Base-by-base conservation (phyloP, 176 grass and related monocot genomes). In the Avena insularis region DNA sequence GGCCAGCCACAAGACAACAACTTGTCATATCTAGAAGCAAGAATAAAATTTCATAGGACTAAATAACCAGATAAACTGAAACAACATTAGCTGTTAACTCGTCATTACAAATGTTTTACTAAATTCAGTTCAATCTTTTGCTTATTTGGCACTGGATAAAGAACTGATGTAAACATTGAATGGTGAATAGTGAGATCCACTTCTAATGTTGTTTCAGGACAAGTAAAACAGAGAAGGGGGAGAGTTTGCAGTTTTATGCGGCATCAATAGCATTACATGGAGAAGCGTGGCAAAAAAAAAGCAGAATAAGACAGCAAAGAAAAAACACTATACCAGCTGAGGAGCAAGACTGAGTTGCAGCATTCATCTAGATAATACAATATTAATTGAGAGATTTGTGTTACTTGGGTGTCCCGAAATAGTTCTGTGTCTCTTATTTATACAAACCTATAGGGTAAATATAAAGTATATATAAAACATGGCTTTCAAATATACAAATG, bases 21-120 rank as follows among this genome's bases (percentile, higher is more conserved):
- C 19, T 23, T 79, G 57, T 61, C 57, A 61, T 80, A 80, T 63
- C 13, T 29, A 64, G 25, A 64, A 38, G 15, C 12, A 47, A 80
- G 15, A 51, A 35, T 67, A 1, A 68, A 68, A 68, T 2, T 19
- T 14, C 79, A 51, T 2, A 51, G 5, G 31, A 19, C 43, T 6
- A 81, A 31, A 80, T 53, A 82, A 2, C 65, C 17, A 88, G 19
- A 19, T 86, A 12, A 48, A 36, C 79, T 56, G 35, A 77, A 55
- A 57, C 4, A 67, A 2, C 35, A 49, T 77, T 38, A 61, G 51
- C 25, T 47, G 31, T 5, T 8, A 9, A 50, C 6, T 54, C 45
- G 2, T 31, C 45, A 46, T 9, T 9, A 46, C 45, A 43, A 43
- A 43, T 46, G 6, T 46, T 46, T 46, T 46, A 6, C 45, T 38